Evolutionary conservation across 768 basidiomycete genomes (phyloP).

Genomic region (Lentinus tigrinus): DNA sequence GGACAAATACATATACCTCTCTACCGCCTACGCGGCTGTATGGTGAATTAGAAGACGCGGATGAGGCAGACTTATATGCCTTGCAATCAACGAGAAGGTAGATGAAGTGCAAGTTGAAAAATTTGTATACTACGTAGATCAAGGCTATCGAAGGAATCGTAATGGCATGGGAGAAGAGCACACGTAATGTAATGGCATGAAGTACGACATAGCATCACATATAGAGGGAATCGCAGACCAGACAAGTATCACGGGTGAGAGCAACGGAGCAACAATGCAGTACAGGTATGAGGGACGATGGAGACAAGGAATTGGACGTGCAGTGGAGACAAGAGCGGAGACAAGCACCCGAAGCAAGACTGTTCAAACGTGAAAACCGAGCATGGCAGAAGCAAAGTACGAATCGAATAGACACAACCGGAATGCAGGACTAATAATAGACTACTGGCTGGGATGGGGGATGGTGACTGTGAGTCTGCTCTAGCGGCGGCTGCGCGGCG

Average conservation of each 20-base stretch:
- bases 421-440: slow-evolving; percentile 52
- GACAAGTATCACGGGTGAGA: too few species aligned
- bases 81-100: too few species aligned
- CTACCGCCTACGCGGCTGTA: background rate
- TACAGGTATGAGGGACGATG: too few species aligned
- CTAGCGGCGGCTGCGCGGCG: slow-evolving; percentile 43
- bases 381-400: slow-evolving; percentile 28
- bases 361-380: slow-evolving; percentile 18
- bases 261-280: background rate
- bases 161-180: slow-evolving; percentile 6
- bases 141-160: background rate
- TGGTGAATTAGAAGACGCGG: background rate
- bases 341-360: background rate
- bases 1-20: background rate
- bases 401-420: slow-evolving; percentile 9
- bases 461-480: slow-evolving; percentile 32
- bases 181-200: slow-evolving; percentile 15
- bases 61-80: background rate
- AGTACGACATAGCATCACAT: slow-evolving; percentile 4
- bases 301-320: background rate
- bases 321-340: background rate
- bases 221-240: background rate
- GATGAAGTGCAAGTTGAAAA: too few species aligned
- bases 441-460: slow-evolving; percentile 32
- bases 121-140: background rate